These are phyloP conservation scores for Sordariomycetes sp. DNA, from an alignment of 2,329 filamentous ascomycete species.

Conservation along the genomic window DNA sequence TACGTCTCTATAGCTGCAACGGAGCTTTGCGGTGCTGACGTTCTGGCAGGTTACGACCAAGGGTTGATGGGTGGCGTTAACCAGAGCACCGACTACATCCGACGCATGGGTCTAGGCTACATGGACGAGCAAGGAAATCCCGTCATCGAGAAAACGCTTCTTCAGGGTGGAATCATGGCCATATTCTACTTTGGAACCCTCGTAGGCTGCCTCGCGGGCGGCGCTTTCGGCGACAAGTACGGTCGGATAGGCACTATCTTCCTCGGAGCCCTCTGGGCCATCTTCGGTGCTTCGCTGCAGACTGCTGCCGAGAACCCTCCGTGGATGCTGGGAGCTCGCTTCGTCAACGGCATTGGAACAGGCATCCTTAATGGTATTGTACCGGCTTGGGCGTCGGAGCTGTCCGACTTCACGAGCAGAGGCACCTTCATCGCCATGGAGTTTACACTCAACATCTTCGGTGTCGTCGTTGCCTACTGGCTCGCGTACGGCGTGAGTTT, in stretches of 20 bases:
- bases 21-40: too few species aligned
- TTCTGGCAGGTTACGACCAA: slow-evolving; percentile 45
- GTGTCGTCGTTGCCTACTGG: slow-evolving; percentile 55
- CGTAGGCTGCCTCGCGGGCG: slow-evolving; percentile 53
- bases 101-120: slow-evolving; percentile 56
- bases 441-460: slow-evolving; percentile 66
- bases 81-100: slow-evolving; percentile 53
- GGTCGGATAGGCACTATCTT: slow-evolving; percentile 58
- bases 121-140: slow-evolving; percentile 37
- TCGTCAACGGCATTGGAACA: slow-evolving; percentile 53
- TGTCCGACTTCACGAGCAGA: slow-evolving; percentile 55
- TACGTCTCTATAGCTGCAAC: too few species aligned
- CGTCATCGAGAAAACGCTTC: slow-evolving; percentile 42
- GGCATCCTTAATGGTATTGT: slow-evolving; percentile 63
- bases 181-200: too few species aligned
- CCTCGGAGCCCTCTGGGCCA: slow-evolving; percentile 45
- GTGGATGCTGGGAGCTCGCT: slow-evolving; percentile 52
- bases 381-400: slow-evolving; percentile 64
- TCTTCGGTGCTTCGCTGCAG: slow-evolving; percentile 55
- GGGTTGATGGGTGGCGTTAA: slow-evolving; percentile 58
- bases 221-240: slow-evolving; percentile 52
- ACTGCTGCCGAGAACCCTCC: slow-evolving; percentile 48
- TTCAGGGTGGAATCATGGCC: slow-evolving; percentile 17
- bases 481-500: slow-evolving; percentile 50
- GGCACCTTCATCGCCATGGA: slow-evolving; percentile 64